Evolutionary conservation across 371 early-diverging fungal species (phyloP).

Genomic region (Saksenaea oblongispora): DNA sequence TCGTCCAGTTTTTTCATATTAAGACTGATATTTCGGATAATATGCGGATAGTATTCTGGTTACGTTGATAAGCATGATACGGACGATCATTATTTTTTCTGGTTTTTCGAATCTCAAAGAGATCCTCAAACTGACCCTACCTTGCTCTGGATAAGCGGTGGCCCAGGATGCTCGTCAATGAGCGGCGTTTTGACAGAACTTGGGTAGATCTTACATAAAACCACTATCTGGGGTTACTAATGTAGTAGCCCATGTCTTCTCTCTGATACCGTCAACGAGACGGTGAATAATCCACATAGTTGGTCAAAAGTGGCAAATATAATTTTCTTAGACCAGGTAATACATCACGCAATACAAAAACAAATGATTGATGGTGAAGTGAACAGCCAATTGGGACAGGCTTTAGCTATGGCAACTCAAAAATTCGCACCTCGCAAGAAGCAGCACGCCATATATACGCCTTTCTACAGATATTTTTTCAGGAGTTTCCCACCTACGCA

Average conservation of each 20-base stretch:
- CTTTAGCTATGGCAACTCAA: slow-evolving; percentile 70
- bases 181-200: slow-evolving; percentile 9
- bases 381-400: slow-evolving; percentile 73
- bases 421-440: slow-evolving; percentile 49
- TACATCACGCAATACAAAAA: background rate
- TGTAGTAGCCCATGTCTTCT: slow-evolving; percentile 64
- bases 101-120: slow-evolving; percentile 67
- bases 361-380: background rate
- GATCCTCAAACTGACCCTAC: slow-evolving; percentile 49
- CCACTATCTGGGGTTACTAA: too few species aligned
- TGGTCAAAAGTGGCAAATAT: slow-evolving; percentile 87
- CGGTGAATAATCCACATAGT: slow-evolving; percentile 59
- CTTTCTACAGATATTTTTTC: slow-evolving; percentile 74
- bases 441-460: slow-evolving; percentile 62
- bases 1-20: background rate
- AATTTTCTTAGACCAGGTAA: slow-evolving; percentile 80
- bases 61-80: slow-evolving; percentile 5
- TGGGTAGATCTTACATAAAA: background rate
- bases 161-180: slow-evolving; percentile 71
- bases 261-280: slow-evolving; percentile 55
- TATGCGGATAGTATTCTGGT: slow-evolving; percentile 2
- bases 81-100: slow-evolving; percentile 57
- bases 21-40: background rate
- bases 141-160: slow-evolving; percentile 57
- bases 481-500: slow-evolving; percentile 51